These are phyloP conservation scores for Leonotis leonurus DNA, from an alignment of 257 asterid species.

Conservation along the genomic window DNA sequence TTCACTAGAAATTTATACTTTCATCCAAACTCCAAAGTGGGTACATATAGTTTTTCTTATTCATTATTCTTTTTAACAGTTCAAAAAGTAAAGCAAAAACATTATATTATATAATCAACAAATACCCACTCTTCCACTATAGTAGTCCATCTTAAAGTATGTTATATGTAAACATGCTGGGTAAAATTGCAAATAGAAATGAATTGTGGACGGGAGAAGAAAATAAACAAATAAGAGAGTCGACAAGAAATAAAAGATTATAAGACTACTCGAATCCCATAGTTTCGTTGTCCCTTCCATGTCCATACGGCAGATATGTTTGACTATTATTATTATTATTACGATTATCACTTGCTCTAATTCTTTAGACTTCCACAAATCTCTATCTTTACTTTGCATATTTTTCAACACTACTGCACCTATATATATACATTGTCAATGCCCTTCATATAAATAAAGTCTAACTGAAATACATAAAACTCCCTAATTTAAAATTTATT, in stretches of 20 bases:
- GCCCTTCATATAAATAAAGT: constrained; percentile 3
- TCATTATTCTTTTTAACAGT: too few species aligned
- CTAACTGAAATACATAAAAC: constrained; percentile 18
- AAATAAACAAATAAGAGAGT: neutral
- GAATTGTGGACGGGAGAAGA: neutral
- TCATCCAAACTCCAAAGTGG: too few species aligned
- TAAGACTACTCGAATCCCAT: constrained; percentile 12
- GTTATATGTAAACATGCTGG: neutral
- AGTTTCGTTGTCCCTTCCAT: constrained; percentile 27
- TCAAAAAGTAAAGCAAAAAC: too few species aligned
- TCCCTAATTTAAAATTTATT: too few species aligned
- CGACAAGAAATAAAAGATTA: constrained; percentile 13
- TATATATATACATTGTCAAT: neutral
- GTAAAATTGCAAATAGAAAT: constrained; percentile 2
- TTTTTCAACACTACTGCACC: neutral
- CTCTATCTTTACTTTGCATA: neutral
- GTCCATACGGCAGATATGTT: constrained; percentile 19
- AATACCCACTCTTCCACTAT: too few species aligned
- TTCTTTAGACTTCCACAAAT: constrained; percentile 31
- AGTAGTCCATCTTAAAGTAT: too few species aligned
- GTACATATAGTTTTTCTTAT: too few species aligned
- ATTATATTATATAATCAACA: too few species aligned
- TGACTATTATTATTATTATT: constrained; percentile 60
- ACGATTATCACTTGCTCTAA: neutral
- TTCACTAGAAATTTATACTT: too few species aligned